Percentiles rank a stretch among this genome's conserved stretches.
Conservation (phyloP, 345 rosid genomes). For the Linum usitatissimum region DNA sequence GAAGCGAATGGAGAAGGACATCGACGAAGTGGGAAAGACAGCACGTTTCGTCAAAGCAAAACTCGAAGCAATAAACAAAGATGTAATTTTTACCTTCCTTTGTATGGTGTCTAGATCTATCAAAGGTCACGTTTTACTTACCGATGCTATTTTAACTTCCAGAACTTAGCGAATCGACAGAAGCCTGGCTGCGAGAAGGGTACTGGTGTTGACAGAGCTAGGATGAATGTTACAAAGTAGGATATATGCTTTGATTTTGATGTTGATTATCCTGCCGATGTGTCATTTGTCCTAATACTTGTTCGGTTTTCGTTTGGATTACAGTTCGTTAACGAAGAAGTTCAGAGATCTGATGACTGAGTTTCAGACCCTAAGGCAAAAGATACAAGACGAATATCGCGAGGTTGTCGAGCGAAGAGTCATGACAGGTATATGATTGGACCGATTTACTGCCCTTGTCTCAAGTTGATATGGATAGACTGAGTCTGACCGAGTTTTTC, state of each 20-base stretch:
- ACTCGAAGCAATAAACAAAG: constrained; percentile 68
- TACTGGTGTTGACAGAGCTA: constrained; percentile 74
- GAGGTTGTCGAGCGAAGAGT: constrained; percentile 87
- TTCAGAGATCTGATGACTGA: constrained; percentile 71
- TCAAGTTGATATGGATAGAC: background rate
- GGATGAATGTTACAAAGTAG: constrained; percentile 76
- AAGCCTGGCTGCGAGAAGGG: constrained; percentile 90
- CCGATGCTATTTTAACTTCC: constrained; percentile 6
- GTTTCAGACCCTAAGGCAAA: constrained; percentile 80
- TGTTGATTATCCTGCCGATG: background rate
- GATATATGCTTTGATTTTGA: background rate
- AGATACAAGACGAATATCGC: constrained; percentile 80
- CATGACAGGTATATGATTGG: constrained; percentile 44
- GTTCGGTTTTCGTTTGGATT: constrained; percentile 2
- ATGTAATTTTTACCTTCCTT: constrained; percentile 29
- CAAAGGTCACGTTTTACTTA: background rate
- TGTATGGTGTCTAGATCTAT: background rate
- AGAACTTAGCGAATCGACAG: constrained; percentile 82
- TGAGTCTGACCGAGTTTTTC: background rate
- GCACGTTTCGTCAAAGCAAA: constrained; percentile 66
- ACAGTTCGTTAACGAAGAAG: constrained; percentile 55
- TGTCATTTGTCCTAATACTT: background rate
- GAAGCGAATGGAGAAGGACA: constrained; percentile 83
- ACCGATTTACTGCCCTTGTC: background rate
- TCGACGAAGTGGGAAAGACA: constrained; percentile 87